Evolutionary conservation across 108 stramenopile genomes (phyloP).

Genomic region (Nitzschia sp.): DNA sequence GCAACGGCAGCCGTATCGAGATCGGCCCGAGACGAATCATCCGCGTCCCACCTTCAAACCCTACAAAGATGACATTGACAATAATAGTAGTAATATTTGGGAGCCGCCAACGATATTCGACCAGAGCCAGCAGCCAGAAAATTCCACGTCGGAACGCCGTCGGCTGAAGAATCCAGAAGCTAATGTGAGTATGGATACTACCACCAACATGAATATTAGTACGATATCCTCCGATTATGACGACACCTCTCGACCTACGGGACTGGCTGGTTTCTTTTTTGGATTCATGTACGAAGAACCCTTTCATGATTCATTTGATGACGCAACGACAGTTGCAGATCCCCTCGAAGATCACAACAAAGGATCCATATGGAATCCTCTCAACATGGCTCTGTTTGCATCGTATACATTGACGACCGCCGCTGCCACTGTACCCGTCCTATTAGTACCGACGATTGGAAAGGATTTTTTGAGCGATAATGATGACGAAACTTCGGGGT

Average conservation of each 20-base stretch:
- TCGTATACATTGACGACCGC: slow-evolving; percentile 59
- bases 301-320: slow-evolving; percentile 27
- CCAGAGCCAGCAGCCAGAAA: too few relatives aligned
- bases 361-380: slow-evolving; percentile 48
- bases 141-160: too few relatives aligned
- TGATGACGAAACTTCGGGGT: slow-evolving; percentile 45
- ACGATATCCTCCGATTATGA: not conserved
- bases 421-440: slow-evolving; percentile 60
- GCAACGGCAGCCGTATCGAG: not conserved
- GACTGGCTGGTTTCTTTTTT: slow-evolving; percentile 40
- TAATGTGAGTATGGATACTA: not conserved
- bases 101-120: too few relatives aligned
- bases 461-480: slow-evolving; percentile 39
- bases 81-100: too few relatives aligned
- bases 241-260: slow-evolving; percentile 9
- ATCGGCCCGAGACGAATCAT: too few relatives aligned
- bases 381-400: slow-evolving; percentile 65
- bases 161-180: too few relatives aligned
- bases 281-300: slow-evolving; percentile 63
- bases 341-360: slow-evolving; percentile 11
- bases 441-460: slow-evolving; percentile 67
- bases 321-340: slow-evolving; percentile 16
- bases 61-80: too few relatives aligned
- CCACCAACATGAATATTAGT: not conserved
- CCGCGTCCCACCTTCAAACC: too few relatives aligned